Conservation (phyloP, 75 land plant genomes). For the Chamaecyparis obtusa region DNA sequence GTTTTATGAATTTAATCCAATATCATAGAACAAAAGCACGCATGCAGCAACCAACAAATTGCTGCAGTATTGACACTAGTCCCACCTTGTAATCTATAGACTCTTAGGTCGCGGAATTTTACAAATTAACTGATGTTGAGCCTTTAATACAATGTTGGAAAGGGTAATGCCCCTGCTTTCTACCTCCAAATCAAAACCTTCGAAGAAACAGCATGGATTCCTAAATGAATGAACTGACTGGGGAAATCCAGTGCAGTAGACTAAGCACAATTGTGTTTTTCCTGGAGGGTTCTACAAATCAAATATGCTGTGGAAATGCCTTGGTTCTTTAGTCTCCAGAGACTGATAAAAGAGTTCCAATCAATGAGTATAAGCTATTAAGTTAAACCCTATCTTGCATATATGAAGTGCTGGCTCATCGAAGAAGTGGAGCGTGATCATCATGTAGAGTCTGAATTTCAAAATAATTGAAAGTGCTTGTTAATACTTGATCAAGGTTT, state of each 20-base stretch:
- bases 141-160: background rate
- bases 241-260: background rate
- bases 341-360: background rate
- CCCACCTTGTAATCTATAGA: constrained; percentile 1
- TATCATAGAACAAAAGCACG: background rate
- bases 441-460: background rate
- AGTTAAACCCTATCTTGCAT: background rate
- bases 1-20: constrained; percentile 5
- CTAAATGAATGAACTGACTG: background rate
- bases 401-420: background rate
- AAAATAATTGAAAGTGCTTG: background rate
- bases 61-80: background rate
- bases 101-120: background rate
- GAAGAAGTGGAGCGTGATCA: background rate
- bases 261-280: background rate
- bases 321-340: background rate
- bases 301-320: background rate
- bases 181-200: background rate
- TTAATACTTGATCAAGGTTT: constrained; percentile 17
- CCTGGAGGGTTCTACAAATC: background rate
- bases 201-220: background rate
- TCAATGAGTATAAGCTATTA: constrained; percentile 1
- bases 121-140: constrained; percentile 5
- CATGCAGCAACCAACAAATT: background rate
- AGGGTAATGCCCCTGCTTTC: background rate